These are phyloP conservation scores for Wickerhamomyces sp. DNA, from an alignment of 1,139 yeast species.

Conservation along the genomic window DNA sequence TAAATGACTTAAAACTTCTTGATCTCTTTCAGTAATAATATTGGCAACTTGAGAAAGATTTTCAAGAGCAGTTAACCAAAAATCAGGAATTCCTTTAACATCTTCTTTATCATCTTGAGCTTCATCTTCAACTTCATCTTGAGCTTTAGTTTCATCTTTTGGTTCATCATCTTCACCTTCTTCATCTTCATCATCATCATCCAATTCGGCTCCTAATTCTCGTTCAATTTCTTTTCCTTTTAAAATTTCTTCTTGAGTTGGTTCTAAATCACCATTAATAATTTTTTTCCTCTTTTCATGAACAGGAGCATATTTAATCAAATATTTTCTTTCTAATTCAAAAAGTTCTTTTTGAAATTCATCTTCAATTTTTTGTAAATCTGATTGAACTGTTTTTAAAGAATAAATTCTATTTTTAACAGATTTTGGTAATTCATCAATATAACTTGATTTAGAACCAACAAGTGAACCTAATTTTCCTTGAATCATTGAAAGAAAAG, in stretches of 20 bases:
- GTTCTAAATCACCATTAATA: conserved; percentile 69
- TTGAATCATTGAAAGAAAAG: conserved; percentile 78
- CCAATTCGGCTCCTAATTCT: conserved; percentile 33
- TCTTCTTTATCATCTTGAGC: conserved; percentile 42
- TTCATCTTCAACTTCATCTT: conserved; percentile 38
- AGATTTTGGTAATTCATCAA: conserved; percentile 67
- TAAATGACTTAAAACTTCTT: conserved; percentile 70
- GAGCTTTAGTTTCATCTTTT: conserved; percentile 37
- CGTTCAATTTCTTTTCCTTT: conserved; percentile 64
- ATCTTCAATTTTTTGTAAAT: conserved; percentile 79
- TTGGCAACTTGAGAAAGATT: conserved; percentile 80
- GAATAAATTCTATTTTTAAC: conserved; percentile 79
- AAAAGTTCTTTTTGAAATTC: conserved; percentile 88
- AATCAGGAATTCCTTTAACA: conserved; percentile 78
- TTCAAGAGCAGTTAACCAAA: conserved; percentile 95
- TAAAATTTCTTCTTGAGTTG: conserved; percentile 71
- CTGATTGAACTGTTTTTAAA: conserved; percentile 77
- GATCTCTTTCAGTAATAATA: conserved; percentile 85
- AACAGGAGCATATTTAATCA: conserved; percentile 69
- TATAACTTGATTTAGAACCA: conserved; percentile 84
- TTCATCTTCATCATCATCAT: conserved; percentile 40
- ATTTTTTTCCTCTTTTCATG: conserved; percentile 71
- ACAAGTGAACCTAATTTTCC: conserved; percentile 82
- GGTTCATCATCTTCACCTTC: conserved; percentile 31
- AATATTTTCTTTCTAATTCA: conserved; percentile 79